Percentiles rank a stretch among this genome's conserved stretches.
These are phyloP conservation scores for Ulmus americana DNA, from an alignment of 331 rosid genomes.

Conservation along the genomic window DNA sequence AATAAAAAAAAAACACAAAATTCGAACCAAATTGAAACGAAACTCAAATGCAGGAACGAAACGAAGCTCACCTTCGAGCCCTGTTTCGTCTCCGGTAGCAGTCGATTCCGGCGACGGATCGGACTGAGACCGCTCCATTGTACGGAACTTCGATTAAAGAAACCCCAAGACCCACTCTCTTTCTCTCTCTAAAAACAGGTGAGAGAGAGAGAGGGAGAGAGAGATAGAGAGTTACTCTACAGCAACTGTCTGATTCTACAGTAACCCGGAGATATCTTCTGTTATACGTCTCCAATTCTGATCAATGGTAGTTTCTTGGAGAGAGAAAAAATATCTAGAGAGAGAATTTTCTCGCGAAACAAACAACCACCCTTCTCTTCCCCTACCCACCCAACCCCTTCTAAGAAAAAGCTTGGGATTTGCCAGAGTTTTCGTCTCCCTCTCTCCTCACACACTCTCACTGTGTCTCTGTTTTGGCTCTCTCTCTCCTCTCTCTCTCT, in stretches of 20 bases:
- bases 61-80: slow-evolving; percentile 49
- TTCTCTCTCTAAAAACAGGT: no score
- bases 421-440: slow-evolving; percentile 12
- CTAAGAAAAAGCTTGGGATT: slow-evolving; percentile 17
- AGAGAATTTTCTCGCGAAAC: slow-evolving; percentile 30
- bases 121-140: slow-evolving; percentile 81
- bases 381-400: background rate
- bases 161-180: background rate
- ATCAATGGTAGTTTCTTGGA: slow-evolving; percentile 46
- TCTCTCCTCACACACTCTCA: slow-evolving; percentile 3
- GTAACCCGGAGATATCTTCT: slow-evolving; percentile 17
- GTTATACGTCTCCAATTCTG: slow-evolving; percentile 29
- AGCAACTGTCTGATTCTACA: slow-evolving; percentile 21
- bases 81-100: slow-evolving; percentile 39
- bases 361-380: slow-evolving; percentile 1
- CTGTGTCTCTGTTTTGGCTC: background rate
- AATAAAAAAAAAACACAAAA: background rate
- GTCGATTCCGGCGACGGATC: slow-evolving; percentile 88
- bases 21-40: slow-evolving; percentile 14
- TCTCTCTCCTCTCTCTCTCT: slow-evolving; percentile 24
- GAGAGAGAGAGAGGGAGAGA: background rate
- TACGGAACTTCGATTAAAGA: slow-evolving; percentile 30
- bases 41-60: slow-evolving; percentile 37
- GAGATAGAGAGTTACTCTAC: background rate
- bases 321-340: slow-evolving; percentile 20